Evolutionary conservation across 2,329 filamentous ascomycete genomes (phyloP), one percentile per base, ranked within the genome.

Genomic region (Claviceps fusiformis): DNA sequence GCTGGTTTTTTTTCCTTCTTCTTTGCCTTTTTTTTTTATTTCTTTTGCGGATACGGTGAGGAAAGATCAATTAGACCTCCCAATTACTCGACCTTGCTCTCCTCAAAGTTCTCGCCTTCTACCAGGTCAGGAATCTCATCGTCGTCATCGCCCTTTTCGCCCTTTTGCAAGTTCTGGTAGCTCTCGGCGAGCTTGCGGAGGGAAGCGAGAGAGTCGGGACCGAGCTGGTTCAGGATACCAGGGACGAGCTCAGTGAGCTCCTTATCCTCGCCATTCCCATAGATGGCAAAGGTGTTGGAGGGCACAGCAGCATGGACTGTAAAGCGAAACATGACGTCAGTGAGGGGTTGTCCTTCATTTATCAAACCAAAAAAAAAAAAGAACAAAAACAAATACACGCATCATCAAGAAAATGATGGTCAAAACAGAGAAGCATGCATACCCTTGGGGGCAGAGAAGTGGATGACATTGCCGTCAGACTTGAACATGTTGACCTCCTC

Each of bases 401-500:
- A 50, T 17, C 15, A 13, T 29, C 13, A 29, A 17, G 27, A 15
- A 8, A 52, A 24, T 24, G 24, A 24, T 3, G 24, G 24, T 44
- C 27, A 19, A 46, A 31, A 13, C 29, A 11, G 35, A 41, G n/a
- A 6, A 10, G 35, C 35, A 78, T 50, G 47, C 82, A 70, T 77
- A 97, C 93, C 93, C 82, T 96, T 96, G 66, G 93, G 93, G 69
- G 89, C 89, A 67, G 89, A 87, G 73, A 98, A 98, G 83, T 98
- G 93, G 70, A 98, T 97, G 74, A 98, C 93, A 75, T 98, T 98
- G 75, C 93, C 93, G 73, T 98, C 93, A 72, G 88, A 87, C 87
- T 98, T 98, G 86, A 98, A 98, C 93, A 98, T 98, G 86, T 98
- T 98, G 74, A 98, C 93, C 81, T 98, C 93, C 85, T 98, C 93